Evolutionary conservation across 768 basidiomycete genomes (phyloP).

Genomic region (Psilocybe cubensis): DNA sequence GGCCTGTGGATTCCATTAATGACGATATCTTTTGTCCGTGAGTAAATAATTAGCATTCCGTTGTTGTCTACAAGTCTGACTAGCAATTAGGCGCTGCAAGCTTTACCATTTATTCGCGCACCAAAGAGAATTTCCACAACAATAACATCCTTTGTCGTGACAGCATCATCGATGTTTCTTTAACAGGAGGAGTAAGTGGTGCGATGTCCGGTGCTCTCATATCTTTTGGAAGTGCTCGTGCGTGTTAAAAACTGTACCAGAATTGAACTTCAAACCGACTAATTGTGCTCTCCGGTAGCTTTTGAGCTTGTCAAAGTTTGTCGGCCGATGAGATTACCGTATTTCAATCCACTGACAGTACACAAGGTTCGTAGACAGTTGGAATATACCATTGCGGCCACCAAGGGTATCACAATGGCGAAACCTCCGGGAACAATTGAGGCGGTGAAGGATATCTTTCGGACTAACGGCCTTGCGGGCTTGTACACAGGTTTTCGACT

Average conservation of each 20-base stretch:
- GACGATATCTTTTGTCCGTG: slow-evolving; percentile 96
- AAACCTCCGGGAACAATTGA: slow-evolving; percentile 70
- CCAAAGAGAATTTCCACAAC: slow-evolving; percentile 73
- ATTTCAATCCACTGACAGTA: too few species aligned
- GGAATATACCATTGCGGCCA: slow-evolving; percentile 89
- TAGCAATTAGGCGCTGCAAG: slow-evolving; percentile 73
- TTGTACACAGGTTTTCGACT: slow-evolving; percentile 85
- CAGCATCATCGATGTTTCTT: slow-evolving; percentile 67
- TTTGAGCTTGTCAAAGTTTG: slow-evolving; percentile 95
- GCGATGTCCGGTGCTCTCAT: slow-evolving; percentile 90
- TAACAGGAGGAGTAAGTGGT: slow-evolving; percentile 83
- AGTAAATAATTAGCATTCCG: slow-evolving; percentile 38
- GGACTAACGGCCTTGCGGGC: slow-evolving; percentile 60
- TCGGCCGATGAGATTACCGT: neutral
- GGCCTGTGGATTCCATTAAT: slow-evolving; percentile 91
- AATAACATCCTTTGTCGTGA: slow-evolving; percentile 62
- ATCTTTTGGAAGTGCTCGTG: slow-evolving; percentile 87
- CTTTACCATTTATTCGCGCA: slow-evolving; percentile 88
- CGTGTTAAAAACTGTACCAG: slow-evolving; percentile 35
- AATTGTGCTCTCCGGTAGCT: slow-evolving; percentile 41
- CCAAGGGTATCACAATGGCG: slow-evolving; percentile 66
- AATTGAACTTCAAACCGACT: neutral
- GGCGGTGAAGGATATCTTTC: slow-evolving; percentile 81
- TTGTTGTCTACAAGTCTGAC: slow-evolving; percentile 6
- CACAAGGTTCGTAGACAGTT: slow-evolving; percentile 84